Percentiles rank a stretch among this genome's conserved stretches.
Conservation (phyloP, 1,284 basidiomycete species). For the Cryptococcus sp. region DNA sequence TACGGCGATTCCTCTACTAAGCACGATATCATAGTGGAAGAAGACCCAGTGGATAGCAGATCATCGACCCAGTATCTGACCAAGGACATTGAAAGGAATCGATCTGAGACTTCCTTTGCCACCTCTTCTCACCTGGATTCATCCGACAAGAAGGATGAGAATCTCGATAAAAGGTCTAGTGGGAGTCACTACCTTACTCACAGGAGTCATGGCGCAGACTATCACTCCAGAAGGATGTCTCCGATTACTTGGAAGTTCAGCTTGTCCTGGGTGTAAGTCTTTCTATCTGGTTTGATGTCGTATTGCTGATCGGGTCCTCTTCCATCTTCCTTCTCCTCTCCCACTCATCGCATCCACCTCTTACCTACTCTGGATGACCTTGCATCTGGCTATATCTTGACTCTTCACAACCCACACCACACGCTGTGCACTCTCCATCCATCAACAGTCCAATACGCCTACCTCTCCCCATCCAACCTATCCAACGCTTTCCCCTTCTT, state of each 20-base stretch:
- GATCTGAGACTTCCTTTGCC: too few species aligned
- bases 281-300: not conserved
- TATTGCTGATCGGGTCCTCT: not conserved
- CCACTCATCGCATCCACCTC: not conserved
- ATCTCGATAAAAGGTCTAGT: too few species aligned
- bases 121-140: too few species aligned
- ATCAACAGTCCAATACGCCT: slow-evolving; percentile 33
- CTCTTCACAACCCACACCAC: not conserved
- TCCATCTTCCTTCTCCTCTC: not conserved
- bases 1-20: too few species aligned
- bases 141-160: too few species aligned
- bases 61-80: too few species aligned
- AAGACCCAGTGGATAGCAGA: too few species aligned
- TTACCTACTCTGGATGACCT: not conserved
- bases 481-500: slow-evolving; percentile 44
- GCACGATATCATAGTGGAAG: too few species aligned
- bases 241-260: slow-evolving; percentile 25
- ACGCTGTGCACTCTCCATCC: not conserved
- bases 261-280: slow-evolving; percentile 38
- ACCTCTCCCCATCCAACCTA: slow-evolving; percentile 44
- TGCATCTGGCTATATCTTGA: not conserved
- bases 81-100: too few species aligned
- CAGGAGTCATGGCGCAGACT: not conserved
- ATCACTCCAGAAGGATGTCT: slow-evolving; percentile 10
- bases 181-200: not conserved